Conservation (phyloP, 2,329 filamentous ascomycete genomes). For the Penicillium olsonii region DNA sequence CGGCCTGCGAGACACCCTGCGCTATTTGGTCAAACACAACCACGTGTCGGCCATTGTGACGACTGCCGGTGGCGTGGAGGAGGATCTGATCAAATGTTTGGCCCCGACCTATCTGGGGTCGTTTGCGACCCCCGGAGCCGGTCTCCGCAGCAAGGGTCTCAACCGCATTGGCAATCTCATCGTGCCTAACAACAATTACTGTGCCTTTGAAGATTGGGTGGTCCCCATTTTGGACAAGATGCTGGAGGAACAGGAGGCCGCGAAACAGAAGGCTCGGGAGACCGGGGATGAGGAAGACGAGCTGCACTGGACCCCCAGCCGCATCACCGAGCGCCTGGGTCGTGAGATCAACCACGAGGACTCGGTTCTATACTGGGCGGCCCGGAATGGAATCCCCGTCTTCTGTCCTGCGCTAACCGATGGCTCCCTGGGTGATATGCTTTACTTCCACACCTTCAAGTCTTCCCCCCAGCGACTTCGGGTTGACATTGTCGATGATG, state of each 20-base stretch:
- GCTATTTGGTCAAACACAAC: slow-evolving; percentile 88
- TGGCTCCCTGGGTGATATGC: slow-evolving; percentile 93
- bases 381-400: slow-evolving; percentile 93
- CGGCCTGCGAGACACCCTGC: slow-evolving; percentile 84
- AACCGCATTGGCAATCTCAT: slow-evolving; percentile 96
- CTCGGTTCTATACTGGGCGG: slow-evolving; percentile 96
- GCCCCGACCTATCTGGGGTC: slow-evolving; percentile 90
- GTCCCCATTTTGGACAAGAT: slow-evolving; percentile 92
- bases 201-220: slow-evolving; percentile 96
- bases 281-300: slow-evolving; percentile 59
- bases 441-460: slow-evolving; percentile 98
- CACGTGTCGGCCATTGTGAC: slow-evolving; percentile 94
- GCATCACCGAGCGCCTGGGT: slow-evolving; percentile 84
- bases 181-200: slow-evolving; percentile 97
- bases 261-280: slow-evolving; percentile 56
- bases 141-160: slow-evolving; percentile 78
- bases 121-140: slow-evolving; percentile 75
- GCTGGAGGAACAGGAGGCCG: slow-evolving; percentile 88
- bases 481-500: slow-evolving; percentile 91
- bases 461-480: slow-evolving; percentile 76
- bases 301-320: slow-evolving; percentile 90
- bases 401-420: slow-evolving; percentile 97
- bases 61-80: slow-evolving; percentile 91
- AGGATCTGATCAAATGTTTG: slow-evolving; percentile 98
- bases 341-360: slow-evolving; percentile 91